Conservation (phyloP, 176 grass and related monocot genomes). For the Musa schizocarpa region DNA sequence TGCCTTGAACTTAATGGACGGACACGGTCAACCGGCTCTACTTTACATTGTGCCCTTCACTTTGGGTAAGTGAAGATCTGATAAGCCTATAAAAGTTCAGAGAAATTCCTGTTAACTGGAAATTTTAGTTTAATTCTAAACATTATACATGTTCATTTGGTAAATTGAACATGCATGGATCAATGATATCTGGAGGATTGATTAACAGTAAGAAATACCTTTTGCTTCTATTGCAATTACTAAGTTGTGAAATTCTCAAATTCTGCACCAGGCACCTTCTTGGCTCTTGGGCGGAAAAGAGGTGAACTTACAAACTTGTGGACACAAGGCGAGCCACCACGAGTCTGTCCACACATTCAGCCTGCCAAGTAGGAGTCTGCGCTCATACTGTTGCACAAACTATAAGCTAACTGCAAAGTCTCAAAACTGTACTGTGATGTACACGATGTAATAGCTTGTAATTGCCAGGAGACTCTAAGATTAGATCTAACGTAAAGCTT, state of each 20-base stretch:
- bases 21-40: conserved; percentile 85
- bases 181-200: neutral
- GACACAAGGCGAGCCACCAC: conserved; percentile 72
- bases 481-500: no score
- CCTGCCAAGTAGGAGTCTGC: conserved; percentile 16
- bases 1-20: conserved; percentile 96
- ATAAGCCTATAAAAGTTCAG: no score
- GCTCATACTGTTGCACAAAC: neutral
- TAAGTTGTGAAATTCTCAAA: neutral
- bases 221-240: neutral
- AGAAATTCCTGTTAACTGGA: neutral
- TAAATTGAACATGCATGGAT: neutral
- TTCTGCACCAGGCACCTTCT: conserved; percentile 54
- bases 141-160: neutral
- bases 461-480: no score
- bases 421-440: no score
- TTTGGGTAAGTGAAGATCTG: conserved; percentile 41
- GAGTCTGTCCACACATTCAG: conserved; percentile 60
- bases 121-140: neutral
- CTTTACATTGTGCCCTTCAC: conserved; percentile 98
- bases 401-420: no score
- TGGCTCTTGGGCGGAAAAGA: conserved; percentile 55
- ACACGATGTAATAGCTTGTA: no score
- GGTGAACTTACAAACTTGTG: conserved; percentile 80
- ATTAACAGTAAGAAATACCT: neutral